Conservation (phyloP, 164 flowering plant genomes). For the Akebia trifoliata region DNA sequence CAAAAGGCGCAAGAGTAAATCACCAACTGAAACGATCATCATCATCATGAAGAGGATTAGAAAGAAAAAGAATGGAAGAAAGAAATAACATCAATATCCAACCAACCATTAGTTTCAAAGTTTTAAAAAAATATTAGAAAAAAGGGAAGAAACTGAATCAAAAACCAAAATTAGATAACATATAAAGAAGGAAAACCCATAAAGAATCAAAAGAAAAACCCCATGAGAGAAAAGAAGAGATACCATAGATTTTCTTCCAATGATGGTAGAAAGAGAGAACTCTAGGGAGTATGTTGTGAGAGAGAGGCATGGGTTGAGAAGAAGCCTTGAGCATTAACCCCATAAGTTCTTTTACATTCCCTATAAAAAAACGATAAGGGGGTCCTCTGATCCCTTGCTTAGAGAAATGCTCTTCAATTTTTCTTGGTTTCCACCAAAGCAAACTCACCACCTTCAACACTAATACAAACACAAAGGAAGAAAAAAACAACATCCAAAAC, state of each 20-base stretch:
- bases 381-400: conserved; percentile 95
- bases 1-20: too few relatives aligned
- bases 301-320: conserved; percentile 73
- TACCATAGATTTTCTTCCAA: conserved; percentile 99
- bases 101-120: too few relatives aligned
- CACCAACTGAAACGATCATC: too few relatives aligned
- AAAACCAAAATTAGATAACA: not conserved
- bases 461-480: conserved; percentile 24
- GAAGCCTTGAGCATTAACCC: conserved; percentile 71
- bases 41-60: too few relatives aligned
- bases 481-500: conserved; percentile 26
- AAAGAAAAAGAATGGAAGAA: too few relatives aligned
- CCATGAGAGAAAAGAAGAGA: conserved; percentile 7
- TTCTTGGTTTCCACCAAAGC: conserved; percentile 90
- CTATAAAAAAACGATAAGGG: conserved; percentile 83
- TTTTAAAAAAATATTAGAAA: not conserved
- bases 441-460: conserved; percentile 33
- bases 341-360: conserved; percentile 80
- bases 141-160: not conserved
- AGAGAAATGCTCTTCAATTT: conserved; percentile 68
- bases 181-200: not conserved
- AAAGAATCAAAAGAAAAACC: conserved; percentile 1
- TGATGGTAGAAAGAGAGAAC: conserved; percentile 96
- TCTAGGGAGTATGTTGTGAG: conserved; percentile 94
- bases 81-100: too few relatives aligned